phyloP scores from a whole-genome alignment of 306 rosid genomes.

The Casuarina equisetifolia region DNA sequence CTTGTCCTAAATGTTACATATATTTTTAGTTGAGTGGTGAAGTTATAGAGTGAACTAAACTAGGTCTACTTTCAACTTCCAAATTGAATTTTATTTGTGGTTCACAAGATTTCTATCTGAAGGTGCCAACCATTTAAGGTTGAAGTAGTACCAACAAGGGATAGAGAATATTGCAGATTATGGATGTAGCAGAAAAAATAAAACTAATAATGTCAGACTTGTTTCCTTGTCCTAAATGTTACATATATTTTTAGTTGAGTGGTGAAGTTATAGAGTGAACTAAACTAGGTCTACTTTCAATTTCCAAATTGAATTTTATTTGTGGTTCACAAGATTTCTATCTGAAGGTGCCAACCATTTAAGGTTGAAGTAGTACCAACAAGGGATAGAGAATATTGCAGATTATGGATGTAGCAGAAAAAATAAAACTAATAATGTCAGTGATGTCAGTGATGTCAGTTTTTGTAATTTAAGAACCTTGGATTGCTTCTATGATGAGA shows the following conservation, averaged over 20 bases:
- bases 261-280: background rate
- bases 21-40: background rate
- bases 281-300: background rate
- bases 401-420: background rate
- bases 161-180: background rate
- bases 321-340: background rate
- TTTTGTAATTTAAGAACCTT: background rate
- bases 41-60: background rate
- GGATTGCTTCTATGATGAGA: background rate
- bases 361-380: background rate
- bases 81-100: background rate
- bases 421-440: background rate
- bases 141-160: background rate
- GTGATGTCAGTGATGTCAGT: background rate
- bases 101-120: background rate
- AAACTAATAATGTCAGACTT: constrained; percentile 10
- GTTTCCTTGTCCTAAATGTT: constrained; percentile 16
- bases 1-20: constrained; percentile 14
- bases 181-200: background rate
- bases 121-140: background rate
- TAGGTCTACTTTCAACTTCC: background rate
- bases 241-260: background rate
- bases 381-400: background rate
- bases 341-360: background rate
- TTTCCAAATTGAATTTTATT: background rate